A percentile compares a stretch with the other conserved stretches of the same genome.
These are phyloP conservation scores for Schwanniomyces yamadae DNA, from an alignment of 805 yeast genomes.

Conservation along the genomic window DNA sequence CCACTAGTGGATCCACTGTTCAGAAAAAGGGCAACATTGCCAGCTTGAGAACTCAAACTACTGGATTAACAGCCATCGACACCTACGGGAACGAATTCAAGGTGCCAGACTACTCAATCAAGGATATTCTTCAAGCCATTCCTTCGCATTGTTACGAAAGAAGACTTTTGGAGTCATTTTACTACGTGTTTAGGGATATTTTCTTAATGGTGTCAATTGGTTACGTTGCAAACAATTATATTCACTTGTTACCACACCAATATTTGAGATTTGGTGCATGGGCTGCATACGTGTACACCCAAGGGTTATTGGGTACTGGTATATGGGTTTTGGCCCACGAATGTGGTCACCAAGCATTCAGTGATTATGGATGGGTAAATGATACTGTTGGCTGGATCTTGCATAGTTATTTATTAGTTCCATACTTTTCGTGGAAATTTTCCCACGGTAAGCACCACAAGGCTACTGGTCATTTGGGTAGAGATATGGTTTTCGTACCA, in stretches of 20 bases:
- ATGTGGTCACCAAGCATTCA: constrained; percentile 88
- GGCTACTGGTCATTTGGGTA: constrained; percentile 78
- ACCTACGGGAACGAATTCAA: constrained; percentile 65
- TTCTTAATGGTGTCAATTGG: constrained; percentile 48
- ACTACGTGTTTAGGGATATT: constrained; percentile 69
- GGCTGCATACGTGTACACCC: constrained; percentile 51
- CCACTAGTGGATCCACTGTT: constrained; percentile 3
- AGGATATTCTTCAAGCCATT: constrained; percentile 69
- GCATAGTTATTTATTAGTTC: constrained; percentile 77
- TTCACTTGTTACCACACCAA: constrained; percentile 48
- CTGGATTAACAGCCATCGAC: constrained; percentile 48
- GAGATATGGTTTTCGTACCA: constrained; percentile 87
- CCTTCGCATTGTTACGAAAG: constrained; percentile 77
- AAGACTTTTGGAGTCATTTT: constrained; percentile 50
- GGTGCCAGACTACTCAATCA: constrained; percentile 75
- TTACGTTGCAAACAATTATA: constrained; percentile 50
- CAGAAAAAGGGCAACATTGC: constrained; percentile 43
- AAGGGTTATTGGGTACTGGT: constrained; percentile 74
- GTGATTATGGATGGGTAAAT: constrained; percentile 68
- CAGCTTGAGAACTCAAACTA: constrained; percentile 26
- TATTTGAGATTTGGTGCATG: constrained; percentile 55
- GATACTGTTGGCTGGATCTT: constrained; percentile 81
- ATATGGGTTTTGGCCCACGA: constrained; percentile 87
- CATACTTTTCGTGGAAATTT: constrained; percentile 85
- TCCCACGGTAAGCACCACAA: constrained; percentile 87